phyloP scores from a whole-genome alignment of 306 rosid species.

The Medicago arabica region DNA sequence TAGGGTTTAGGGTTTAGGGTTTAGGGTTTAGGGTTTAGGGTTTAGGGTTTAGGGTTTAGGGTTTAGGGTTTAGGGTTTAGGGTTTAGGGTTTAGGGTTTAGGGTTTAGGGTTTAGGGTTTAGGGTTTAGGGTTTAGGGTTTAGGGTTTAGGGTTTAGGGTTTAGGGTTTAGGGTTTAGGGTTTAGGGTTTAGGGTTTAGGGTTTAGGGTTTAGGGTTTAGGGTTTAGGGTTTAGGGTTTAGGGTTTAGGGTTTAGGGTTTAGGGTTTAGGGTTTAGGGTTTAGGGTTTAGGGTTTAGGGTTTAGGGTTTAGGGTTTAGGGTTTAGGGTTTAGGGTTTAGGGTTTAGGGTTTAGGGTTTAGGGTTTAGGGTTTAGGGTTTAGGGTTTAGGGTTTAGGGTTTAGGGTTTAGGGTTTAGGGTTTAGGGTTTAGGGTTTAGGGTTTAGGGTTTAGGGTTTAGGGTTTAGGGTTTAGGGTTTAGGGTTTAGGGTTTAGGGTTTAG shows the following conservation, averaged over 20 bases:
- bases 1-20: neutral
- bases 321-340: neutral
- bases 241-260: neutral
- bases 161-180: neutral
- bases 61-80: conserved; percentile 2
- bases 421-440: neutral
- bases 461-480: conserved; percentile 1
- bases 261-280: neutral
- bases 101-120: neutral
- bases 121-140: conserved; percentile 3
- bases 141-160: neutral
- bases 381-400: neutral
- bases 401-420: neutral
- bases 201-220: neutral
- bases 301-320: neutral
- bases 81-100: neutral
- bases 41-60: neutral
- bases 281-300: neutral
- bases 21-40: neutral
- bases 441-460: conserved; percentile 11
- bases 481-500: neutral
- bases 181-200: neutral
- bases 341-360: neutral
- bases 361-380: neutral
- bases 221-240: neutral